phyloP scores from a whole-genome alignment of 2,329 filamentous ascomycete genomes.

The Colletotrichum graminicola region DNA sequence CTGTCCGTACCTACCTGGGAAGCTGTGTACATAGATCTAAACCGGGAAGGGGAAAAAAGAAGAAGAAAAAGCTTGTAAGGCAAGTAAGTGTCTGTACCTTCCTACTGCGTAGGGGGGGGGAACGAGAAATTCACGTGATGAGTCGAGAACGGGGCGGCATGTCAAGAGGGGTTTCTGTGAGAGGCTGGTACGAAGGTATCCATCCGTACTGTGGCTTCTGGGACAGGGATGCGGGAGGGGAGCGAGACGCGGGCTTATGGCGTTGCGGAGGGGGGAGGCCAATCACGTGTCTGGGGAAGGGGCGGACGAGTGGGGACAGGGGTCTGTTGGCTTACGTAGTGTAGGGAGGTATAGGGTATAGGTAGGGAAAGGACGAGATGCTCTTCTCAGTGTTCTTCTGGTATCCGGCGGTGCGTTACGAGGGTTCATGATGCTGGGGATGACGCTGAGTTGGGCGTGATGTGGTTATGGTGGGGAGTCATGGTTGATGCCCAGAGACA shows the following conservation, averaged over 20 bases:
- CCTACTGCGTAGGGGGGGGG: not conserved
- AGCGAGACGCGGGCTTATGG: not conserved
- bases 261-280: not conserved
- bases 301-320: not conserved
- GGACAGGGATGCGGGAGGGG: not conserved
- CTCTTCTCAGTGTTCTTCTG: not conserved
- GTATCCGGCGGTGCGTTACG: not conserved
- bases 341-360: not conserved
- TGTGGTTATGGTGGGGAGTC: not conserved
- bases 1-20: no score
- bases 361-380: no score
- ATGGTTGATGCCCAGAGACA: not conserved
- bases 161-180: not conserved
- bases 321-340: not conserved
- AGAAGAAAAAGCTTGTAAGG: not conserved
- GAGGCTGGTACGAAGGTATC: no score
- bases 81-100: no score
- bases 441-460: not conserved
- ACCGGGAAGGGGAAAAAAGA: no score
- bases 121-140: not conserved
- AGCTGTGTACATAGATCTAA: no score
- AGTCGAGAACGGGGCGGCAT: not conserved
- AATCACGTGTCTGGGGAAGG: slow-evolving; percentile 5
- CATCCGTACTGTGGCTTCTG: no score
- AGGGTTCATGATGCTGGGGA: not conserved